These are phyloP conservation scores for Paracamarosporium sp. DNA, from an alignment of 2,329 filamentous ascomycete species.

Conservation along the genomic window DNA sequence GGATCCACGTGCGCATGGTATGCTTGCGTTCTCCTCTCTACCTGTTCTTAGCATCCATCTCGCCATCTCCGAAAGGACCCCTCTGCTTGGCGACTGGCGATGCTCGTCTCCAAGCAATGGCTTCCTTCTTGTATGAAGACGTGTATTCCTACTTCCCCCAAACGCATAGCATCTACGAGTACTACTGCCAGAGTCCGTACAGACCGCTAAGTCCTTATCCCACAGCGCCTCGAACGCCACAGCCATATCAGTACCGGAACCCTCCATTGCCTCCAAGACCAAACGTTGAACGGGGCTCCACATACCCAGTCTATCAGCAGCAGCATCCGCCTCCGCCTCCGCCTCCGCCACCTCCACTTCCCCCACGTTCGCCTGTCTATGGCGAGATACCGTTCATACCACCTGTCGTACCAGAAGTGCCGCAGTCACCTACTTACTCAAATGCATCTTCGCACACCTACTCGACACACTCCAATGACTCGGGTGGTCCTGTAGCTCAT, in stretches of 20 bases:
- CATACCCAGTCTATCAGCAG: conserved; percentile 17
- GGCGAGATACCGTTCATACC: conserved; percentile 43
- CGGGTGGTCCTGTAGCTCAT: conserved; percentile 41
- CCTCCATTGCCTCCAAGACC: conserved; percentile 35
- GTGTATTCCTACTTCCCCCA: conserved; percentile 4
- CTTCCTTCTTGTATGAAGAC: conserved; percentile 5
- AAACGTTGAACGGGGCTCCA: conserved; percentile 32
- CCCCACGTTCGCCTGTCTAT: conserved; percentile 19
- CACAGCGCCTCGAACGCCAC: conserved; percentile 30
- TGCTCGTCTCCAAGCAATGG: conserved; percentile 2
- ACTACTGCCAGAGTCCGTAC: conserved; percentile 6
- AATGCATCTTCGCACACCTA: conserved; percentile 51
- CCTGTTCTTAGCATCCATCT: conserved; percentile 1
- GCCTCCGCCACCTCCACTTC: conserved; percentile 16
- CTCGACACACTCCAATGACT: conserved; percentile 44
- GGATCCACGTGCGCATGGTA: conserved; percentile 30
- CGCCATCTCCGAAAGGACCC: neutral
- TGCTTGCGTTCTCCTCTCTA: conserved; percentile 4
- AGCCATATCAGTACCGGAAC: conserved; percentile 18
- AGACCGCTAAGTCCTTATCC: conserved; percentile 3
- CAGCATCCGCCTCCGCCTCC: conserved; percentile 16
- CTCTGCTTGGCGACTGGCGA: conserved; percentile 3
- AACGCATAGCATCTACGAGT: conserved; percentile 7
- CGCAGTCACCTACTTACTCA: conserved; percentile 51
- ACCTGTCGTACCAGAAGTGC: conserved; percentile 46